These are phyloP conservation scores for Podaxis carcinomalis DNA, from an alignment of 768 basidiomycete species.

Conservation along the genomic window DNA sequence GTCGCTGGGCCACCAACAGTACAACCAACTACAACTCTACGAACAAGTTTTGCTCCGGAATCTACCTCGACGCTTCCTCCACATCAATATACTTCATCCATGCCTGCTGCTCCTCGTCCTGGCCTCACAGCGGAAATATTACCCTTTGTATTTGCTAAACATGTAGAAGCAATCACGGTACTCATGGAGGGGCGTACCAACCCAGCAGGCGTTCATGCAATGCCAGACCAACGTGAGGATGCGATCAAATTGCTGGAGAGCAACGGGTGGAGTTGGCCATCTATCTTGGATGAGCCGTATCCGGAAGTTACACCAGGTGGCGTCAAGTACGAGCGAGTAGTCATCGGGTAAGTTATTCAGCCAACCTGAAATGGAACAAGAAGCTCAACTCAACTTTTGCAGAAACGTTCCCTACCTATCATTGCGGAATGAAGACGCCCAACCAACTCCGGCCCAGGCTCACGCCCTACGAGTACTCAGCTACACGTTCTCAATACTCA, in stretches of 20 bases:
- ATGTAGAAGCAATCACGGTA: conserved; percentile 38
- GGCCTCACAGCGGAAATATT: conserved; percentile 15
- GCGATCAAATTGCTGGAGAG: conserved; percentile 32
- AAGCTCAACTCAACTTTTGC: conserved; percentile 13
- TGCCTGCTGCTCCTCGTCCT: conserved; percentile 14
- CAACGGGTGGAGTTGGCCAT: conserved; percentile 47
- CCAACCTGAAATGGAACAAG: background rate
- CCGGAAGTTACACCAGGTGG: conserved; percentile 35
- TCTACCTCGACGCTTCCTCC: conserved; percentile 8
- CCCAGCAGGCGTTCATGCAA: conserved; percentile 10
- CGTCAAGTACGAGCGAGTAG: conserved; percentile 33
- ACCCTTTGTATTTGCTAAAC: conserved; percentile 35
- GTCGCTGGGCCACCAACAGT: conserved; percentile 44
- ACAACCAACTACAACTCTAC: conserved; percentile 14
- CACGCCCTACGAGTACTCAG: conserved; percentile 65
- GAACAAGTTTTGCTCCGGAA: conserved; percentile 5
- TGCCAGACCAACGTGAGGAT: conserved; percentile 18
- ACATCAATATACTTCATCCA: background rate
- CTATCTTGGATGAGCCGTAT: conserved; percentile 42
- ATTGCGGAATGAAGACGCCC: conserved; percentile 37
- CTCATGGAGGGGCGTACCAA: conserved; percentile 23
- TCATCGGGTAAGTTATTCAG: conserved; percentile 34
- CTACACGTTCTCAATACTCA: conserved; percentile 48
- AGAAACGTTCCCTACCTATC: conserved; percentile 55
- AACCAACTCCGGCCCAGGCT: conserved; percentile 53